Evolutionary conservation across 1,139 yeast species (phyloP), one percentile per base, ranked within the genome.

Genomic region (Yamadazyma diddensiae): DNA sequence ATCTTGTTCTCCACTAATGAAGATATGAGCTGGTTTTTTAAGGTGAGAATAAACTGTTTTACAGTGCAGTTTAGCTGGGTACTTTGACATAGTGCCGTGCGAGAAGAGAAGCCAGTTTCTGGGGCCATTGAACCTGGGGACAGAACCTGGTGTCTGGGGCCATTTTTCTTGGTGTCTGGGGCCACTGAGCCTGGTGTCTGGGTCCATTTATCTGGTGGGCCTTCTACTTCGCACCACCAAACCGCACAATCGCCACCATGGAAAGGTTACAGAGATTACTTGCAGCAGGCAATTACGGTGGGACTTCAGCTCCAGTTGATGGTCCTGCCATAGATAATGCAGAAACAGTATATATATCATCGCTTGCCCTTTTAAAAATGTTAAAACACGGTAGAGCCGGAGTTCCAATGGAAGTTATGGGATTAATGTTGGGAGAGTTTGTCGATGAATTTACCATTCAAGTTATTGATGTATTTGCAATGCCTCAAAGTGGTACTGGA

Each of bases 391-490:
- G 98, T 28, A 75, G 97, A 53, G 97, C 98, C 1, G 99, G 99
- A 55, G 98, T 94, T 35, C 99, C 99, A 12, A 94, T 94, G 99
- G 99, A 94, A 67, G 99, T 94, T 31, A 94, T 94, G 99, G 99
- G 99, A 3, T 73, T 94, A 45, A 94, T 94, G 99, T 76, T 94
- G 49, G 99, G 99, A 31, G 97, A 92, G 50, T 90, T 92, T 62
- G 95, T 94, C 17, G 98, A 94, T 58, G 98, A 94, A 42, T 92
- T 85, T 62, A 94, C 98, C 1, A 94, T 94, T 28, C 95, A 90
- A 50, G 98, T 92, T 24, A 88, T 87, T 42, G 98, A 92, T 55
- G 98, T 92, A 34, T 92, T 92, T 71, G 98, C 98, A 38, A 92
- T 92, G 98, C 98, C 98, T 13, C 98, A 92, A 64, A 79, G 87